These are phyloP conservation scores for Solanum sparsipilum DNA, from an alignment of 257 asterid species.

Conservation along the genomic window DNA sequence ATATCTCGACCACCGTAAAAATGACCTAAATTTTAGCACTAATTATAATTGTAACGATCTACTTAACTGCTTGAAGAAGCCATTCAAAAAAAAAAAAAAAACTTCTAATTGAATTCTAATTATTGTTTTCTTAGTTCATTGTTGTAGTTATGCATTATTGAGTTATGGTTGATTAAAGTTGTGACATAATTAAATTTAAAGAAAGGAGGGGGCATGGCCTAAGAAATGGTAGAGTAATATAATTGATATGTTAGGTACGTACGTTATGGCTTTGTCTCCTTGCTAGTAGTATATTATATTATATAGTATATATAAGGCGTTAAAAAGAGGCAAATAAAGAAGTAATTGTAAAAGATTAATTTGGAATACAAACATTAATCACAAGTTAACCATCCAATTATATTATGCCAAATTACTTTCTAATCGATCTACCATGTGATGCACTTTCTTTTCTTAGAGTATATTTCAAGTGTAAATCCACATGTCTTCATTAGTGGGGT, in stretches of 20 bases:
- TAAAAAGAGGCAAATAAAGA: neutral
- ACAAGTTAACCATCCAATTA: neutral
- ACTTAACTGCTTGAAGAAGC: neutral
- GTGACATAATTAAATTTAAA: neutral
- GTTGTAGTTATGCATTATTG: neutral
- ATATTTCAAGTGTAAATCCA: neutral
- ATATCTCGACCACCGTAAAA: neutral
- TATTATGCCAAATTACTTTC: neutral
- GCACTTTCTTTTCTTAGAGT: neutral
- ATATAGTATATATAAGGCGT: neutral
- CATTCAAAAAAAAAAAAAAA: neutral
- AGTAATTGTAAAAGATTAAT: neutral
- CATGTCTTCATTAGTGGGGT: neutral
- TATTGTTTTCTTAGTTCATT: neutral
- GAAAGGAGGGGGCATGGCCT: neutral
- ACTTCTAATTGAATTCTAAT: neutral
- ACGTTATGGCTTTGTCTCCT: constrained; percentile 5
- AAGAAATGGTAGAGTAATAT: neutral
- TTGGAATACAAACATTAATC: neutral
- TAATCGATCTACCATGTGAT: neutral
- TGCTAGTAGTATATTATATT: neutral
- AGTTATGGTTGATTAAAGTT: neutral
- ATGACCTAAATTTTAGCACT: neutral
- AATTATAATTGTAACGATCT: neutral
- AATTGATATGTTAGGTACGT: neutral